phyloP scores from a whole-genome alignment of 345 rosid species.

The Dipteronia dyeriana region DNA sequence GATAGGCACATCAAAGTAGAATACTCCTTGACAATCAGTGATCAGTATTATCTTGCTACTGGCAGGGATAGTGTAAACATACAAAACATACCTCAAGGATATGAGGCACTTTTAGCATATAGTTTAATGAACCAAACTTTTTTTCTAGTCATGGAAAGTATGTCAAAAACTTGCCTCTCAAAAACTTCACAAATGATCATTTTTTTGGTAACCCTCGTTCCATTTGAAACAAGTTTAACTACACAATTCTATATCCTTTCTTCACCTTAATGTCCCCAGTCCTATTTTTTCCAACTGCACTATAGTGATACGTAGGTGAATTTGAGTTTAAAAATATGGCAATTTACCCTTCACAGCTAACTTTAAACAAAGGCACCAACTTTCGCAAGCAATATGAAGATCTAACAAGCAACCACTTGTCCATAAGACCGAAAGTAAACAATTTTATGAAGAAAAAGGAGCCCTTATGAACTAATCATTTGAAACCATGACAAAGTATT shows the following conservation, averaged over 20 bases:
- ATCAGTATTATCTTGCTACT: neutral
- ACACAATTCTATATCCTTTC: neutral
- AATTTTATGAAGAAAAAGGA: slow-evolving; percentile 1
- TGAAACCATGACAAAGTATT: neutral
- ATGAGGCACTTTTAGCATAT: neutral
- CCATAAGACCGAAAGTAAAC: neutral
- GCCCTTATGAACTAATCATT: neutral
- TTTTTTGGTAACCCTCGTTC: neutral
- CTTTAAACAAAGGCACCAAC: neutral
- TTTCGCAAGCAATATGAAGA: neutral
- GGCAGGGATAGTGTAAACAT: neutral
- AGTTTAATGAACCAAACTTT: neutral
- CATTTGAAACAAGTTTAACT: slow-evolving; percentile 6
- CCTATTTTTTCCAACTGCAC: neutral
- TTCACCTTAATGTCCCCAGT: neutral
- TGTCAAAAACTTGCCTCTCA: neutral
- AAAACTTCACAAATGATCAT: neutral
- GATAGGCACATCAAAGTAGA: neutral
- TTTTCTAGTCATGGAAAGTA: neutral
- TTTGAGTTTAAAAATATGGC: neutral
- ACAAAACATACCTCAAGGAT: neutral
- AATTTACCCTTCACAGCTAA: neutral
- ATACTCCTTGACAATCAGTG: neutral
- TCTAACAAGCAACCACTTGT: neutral
- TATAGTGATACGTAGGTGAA: neutral